phyloP scores from a whole-genome alignment of 1,139 yeast genomes.

The Lodderomyces oxycetoniae region DNA sequence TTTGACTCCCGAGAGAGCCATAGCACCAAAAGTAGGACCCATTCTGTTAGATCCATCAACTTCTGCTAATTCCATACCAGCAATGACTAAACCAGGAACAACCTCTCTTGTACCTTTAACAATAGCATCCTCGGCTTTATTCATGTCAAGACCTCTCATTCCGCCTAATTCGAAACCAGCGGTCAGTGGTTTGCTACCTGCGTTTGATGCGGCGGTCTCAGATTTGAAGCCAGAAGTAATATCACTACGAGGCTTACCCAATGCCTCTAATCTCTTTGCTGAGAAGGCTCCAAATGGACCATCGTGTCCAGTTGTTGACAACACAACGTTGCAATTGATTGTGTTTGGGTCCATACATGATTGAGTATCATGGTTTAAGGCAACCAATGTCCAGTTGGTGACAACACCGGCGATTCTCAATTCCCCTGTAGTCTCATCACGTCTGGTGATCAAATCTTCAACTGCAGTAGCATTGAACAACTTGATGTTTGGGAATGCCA shows the following conservation, averaged over 20 bases:
- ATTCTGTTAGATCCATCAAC: conserved; percentile 74
- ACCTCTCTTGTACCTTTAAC: conserved; percentile 69
- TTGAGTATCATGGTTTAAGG: conserved; percentile 73
- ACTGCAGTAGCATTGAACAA: conserved; percentile 79
- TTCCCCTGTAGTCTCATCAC: conserved; percentile 50
- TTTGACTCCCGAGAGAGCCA: conserved; percentile 72
- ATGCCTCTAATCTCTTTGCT: conserved; percentile 45
- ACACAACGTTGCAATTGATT: conserved; percentile 64
- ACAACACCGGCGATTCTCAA: conserved; percentile 74
- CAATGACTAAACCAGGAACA: conserved; percentile 67
- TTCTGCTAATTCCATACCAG: conserved; percentile 80
- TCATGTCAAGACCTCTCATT: conserved; percentile 80
- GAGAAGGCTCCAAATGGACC: conserved; percentile 85
- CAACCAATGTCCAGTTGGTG: conserved; percentile 77
- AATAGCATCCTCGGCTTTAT: conserved; percentile 71
- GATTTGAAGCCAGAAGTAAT: conserved; percentile 12
- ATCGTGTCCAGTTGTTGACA: conserved; percentile 77
- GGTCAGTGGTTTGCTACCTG: conserved; percentile 5
- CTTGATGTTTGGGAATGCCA: conserved; percentile 69
- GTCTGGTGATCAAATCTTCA: conserved; percentile 73
- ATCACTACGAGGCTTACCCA: conserved; percentile 26
- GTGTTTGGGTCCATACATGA: conserved; percentile 85
- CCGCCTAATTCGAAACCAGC: conserved; percentile 53
- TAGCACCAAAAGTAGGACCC: conserved; percentile 85
- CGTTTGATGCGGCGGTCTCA: conserved; percentile 7